Evolutionary conservation across 345 rosid species (phyloP).

Genomic region (Salix udensis): DNA sequence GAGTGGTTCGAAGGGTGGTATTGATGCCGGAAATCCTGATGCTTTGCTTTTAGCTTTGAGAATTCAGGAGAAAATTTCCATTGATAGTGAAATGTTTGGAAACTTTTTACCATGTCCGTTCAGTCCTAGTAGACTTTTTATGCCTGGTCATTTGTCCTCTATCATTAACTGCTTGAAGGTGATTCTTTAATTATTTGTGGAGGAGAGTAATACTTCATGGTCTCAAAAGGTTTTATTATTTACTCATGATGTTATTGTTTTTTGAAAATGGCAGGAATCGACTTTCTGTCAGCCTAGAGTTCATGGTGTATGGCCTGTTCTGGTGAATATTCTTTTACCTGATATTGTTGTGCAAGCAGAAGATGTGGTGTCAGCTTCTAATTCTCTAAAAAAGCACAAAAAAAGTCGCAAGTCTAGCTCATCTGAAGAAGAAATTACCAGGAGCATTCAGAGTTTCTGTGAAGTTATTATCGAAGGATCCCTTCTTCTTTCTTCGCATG

Average conservation of each 20-base stretch:
- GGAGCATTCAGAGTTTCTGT: slow-evolving; percentile 51
- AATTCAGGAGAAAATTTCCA: slow-evolving; percentile 52
- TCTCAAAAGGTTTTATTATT: background rate
- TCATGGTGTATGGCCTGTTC: slow-evolving; percentile 78
- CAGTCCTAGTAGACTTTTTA: slow-evolving; percentile 58
- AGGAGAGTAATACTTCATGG: no score
- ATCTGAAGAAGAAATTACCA: slow-evolving; percentile 69
- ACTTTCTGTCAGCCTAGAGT: slow-evolving; percentile 95
- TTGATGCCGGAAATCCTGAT: slow-evolving; percentile 65
- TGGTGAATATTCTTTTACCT: slow-evolving; percentile 73
- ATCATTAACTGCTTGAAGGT: slow-evolving; percentile 84
- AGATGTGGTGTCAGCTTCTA: slow-evolving; percentile 55
- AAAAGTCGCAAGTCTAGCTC: slow-evolving; percentile 66
- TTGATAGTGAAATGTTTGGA: slow-evolving; percentile 41
- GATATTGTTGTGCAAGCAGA: slow-evolving; percentile 60
- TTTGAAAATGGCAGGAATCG: slow-evolving; percentile 64
- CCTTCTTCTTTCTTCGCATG: slow-evolving; percentile 84
- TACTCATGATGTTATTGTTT: slow-evolving; percentile 12
- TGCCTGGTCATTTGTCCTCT: slow-evolving; percentile 62
- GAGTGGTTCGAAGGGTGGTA: slow-evolving; percentile 77
- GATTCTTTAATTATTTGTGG: slow-evolving; percentile 2
- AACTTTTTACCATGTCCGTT: slow-evolving; percentile 79
- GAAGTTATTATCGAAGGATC: slow-evolving; percentile 68
- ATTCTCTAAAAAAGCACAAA: slow-evolving; percentile 74
- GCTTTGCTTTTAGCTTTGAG: slow-evolving; percentile 75